Base-by-base conservation (phyloP, 768 basidiomycete species). In the Kwoniella shandongensis region DNA sequence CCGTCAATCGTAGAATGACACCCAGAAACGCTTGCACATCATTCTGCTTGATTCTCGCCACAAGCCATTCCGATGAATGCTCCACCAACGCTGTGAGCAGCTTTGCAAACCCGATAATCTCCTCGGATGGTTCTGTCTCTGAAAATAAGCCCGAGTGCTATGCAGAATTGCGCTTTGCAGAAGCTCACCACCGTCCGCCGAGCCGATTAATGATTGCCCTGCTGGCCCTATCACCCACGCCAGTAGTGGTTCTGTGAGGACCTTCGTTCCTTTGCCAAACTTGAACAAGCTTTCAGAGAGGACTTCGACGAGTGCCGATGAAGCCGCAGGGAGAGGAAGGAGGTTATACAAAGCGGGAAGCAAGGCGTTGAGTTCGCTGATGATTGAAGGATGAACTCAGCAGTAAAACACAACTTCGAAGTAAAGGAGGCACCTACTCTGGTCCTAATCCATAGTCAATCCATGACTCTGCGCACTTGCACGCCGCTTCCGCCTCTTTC, bases 391-490 rank as follows among this genome's bases (percentile, higher is more conserved):
- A 32, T 13, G 6, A 13, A 32, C 48, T 61, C 39, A 58, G n/a
- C n/a, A n/a, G n/a, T n/a, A n/a, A n/a, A n/a, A n/a, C n/a, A n/a
- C 36, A 38, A 38, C 36, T 10, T n/a, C 36, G 36, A 10, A 10
- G 23, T 20, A 29, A 17, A 23, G 46, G 36, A 22, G 13, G 29
- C 18, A 53, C 82, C 63, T 63, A 90, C 89, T 83, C 84, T 57
- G 83, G 81, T 23, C 83, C 85, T 10, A 93, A 76, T 32, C 83
- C 81, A 67, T 77, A 79, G 2, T 81, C 77, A 65, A 93, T 83
- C 92, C 91, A 97, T 2, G 88, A 85, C 70, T 89, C 85, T 1
- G 93, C 78, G 71, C 89, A 91, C 58, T 83, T 85, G 51, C 92
- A 80, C 0, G 89, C 88, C 0, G 88, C 84, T 17, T 81, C 81